phyloP scores from a whole-genome alignment of 2,329 filamentous ascomycete species.

The Claviceps arundinis region DNA sequence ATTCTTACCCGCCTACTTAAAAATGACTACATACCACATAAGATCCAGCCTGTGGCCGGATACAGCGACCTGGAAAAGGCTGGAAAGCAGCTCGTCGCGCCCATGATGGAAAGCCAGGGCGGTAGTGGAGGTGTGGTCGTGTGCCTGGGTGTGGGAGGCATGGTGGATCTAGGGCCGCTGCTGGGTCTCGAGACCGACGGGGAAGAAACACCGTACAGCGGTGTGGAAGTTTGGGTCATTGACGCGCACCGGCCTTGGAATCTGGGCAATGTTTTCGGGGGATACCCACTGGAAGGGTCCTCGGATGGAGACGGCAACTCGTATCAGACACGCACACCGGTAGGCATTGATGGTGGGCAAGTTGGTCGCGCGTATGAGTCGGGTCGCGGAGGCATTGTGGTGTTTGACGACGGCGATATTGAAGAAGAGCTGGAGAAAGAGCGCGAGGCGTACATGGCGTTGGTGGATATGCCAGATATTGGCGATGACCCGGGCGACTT shows the following conservation, averaged over 20 bases:
- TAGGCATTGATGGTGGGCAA: slow-evolving; percentile 59
- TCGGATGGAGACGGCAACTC: slow-evolving; percentile 29
- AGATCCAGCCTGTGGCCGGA: slow-evolving; percentile 87
- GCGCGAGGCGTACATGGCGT: slow-evolving; percentile 68
- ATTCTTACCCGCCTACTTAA: slow-evolving; percentile 90
- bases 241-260: slow-evolving; percentile 93
- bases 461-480: slow-evolving; percentile 82
- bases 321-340: slow-evolving; percentile 38
- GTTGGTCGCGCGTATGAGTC: slow-evolving; percentile 60
- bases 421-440: slow-evolving; percentile 66
- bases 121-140: slow-evolving; percentile 81
- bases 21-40: slow-evolving; percentile 94
- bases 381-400: slow-evolving; percentile 75
- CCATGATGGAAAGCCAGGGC: slow-evolving; percentile 75
- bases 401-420: slow-evolving; percentile 94
- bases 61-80: slow-evolving; percentile 79
- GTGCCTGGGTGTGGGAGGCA: slow-evolving; percentile 82
- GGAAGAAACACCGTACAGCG: slow-evolving; percentile 55
- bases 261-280: slow-evolving; percentile 81
- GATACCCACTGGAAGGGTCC: slow-evolving; percentile 43
- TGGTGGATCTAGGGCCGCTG: slow-evolving; percentile 73
- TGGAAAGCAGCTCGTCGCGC: slow-evolving; percentile 64
- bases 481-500: slow-evolving; percentile 58
- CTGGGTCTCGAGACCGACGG: slow-evolving; percentile 56
- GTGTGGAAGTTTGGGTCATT: slow-evolving; percentile 91